Conservation (phyloP, 139 green algal species). For the Mesostigma viride region DNA sequence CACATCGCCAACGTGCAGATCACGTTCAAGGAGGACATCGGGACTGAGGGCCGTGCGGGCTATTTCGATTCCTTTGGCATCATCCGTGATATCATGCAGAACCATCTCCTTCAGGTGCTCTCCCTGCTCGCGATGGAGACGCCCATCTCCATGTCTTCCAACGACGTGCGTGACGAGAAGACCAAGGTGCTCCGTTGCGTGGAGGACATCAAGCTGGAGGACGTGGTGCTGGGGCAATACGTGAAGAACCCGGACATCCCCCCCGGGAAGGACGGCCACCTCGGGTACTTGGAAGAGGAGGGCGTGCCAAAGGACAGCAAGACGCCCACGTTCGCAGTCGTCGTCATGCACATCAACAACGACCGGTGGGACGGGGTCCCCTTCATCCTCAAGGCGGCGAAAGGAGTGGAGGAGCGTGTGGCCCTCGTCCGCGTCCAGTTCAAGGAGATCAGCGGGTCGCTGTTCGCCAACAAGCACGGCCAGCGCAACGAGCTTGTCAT, state of each 20-base stretch:
- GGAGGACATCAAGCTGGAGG: slow-evolving; percentile 36
- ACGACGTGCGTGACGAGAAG: slow-evolving; percentile 95
- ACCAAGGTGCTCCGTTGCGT: slow-evolving; percentile 62
- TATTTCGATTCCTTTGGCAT: slow-evolving; percentile 97
- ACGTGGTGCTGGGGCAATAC: slow-evolving; percentile 91
- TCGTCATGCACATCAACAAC: slow-evolving; percentile 74
- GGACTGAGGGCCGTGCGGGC: slow-evolving; percentile 76
- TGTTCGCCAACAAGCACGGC: slow-evolving; percentile 14
- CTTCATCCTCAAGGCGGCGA: slow-evolving; percentile 66
- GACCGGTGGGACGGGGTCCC: slow-evolving; percentile 52
- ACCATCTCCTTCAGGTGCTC: slow-evolving; percentile 57
- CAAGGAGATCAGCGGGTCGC: slow-evolving; percentile 10
- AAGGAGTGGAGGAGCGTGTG: slow-evolving; percentile 68
- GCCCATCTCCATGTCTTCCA: slow-evolving; percentile 63
- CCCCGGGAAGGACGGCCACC: slow-evolving; percentile 27
- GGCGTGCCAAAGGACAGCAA: slow-evolving; percentile 65
- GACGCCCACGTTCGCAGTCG: slow-evolving; percentile 79
- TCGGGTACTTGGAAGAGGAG: slow-evolving; percentile 81
- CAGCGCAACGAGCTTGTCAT: slow-evolving; percentile 91
- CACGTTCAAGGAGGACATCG: slow-evolving; percentile 88
- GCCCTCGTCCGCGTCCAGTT: slow-evolving; percentile 49
- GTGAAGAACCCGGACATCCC: neutral
- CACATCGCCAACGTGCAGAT: slow-evolving; percentile 83
- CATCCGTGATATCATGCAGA: slow-evolving; percentile 88
- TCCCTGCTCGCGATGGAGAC: slow-evolving; percentile 87